Conservation (phyloP, 2,329 filamentous ascomycete species). For the Cladosporium sp. region DNA sequence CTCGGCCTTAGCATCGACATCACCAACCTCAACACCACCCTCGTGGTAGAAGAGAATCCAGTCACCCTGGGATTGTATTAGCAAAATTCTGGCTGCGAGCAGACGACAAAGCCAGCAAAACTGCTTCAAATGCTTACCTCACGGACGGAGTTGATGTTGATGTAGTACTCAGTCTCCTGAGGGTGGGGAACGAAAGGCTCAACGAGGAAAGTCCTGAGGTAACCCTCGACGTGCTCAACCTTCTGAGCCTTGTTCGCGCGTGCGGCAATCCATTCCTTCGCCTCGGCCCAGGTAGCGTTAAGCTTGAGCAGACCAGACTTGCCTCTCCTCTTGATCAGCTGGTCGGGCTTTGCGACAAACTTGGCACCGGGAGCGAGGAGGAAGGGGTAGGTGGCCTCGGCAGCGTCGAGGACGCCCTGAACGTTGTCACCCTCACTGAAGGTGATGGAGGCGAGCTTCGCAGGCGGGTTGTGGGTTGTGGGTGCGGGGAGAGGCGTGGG, state of each 20-base stretch:
- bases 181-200: slow-evolving; percentile 98
- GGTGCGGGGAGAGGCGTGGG: slow-evolving; percentile 82
- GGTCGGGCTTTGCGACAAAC: slow-evolving; percentile 98
- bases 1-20: slow-evolving; percentile 98
- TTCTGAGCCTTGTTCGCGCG: slow-evolving; percentile 86
- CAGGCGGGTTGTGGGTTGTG: slow-evolving; percentile 83
- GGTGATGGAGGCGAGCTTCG: slow-evolving; percentile 85
- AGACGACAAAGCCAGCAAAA: background rate
- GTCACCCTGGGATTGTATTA: slow-evolving; percentile 65
- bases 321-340: slow-evolving; percentile 98
- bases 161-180: slow-evolving; percentile 96
- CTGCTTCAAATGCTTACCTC: slow-evolving; percentile 66
- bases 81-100: slow-evolving; percentile 21
- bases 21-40: slow-evolving; percentile 98
- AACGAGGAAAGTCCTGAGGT: slow-evolving; percentile 90
- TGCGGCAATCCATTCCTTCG: slow-evolving; percentile 87
- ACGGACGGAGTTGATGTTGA: slow-evolving; percentile 99
- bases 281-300: slow-evolving; percentile 96
- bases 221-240: slow-evolving; percentile 86
- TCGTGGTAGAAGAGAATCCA: slow-evolving; percentile 99
- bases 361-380: slow-evolving; percentile 75
- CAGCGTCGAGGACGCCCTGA: slow-evolving; percentile 83
- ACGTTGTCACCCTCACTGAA: slow-evolving; percentile 86
- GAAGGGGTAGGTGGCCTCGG: slow-evolving; percentile 96
- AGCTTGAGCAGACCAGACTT: slow-evolving; percentile 95